These are phyloP conservation scores for Cicer yamashitae DNA, from an alignment of 306 rosid genomes.

Conservation along the genomic window DNA sequence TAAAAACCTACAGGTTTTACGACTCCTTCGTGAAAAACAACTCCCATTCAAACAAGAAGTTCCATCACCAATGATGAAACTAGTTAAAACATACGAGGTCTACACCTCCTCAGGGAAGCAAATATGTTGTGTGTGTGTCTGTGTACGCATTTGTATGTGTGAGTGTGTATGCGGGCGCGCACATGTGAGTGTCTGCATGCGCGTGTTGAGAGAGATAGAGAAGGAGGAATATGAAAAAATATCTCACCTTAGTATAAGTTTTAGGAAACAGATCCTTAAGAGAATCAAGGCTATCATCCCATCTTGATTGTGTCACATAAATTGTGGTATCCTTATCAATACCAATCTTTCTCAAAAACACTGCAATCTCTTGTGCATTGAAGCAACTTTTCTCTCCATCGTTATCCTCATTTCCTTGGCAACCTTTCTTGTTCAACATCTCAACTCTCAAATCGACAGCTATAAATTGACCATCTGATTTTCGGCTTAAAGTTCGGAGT, in stretches of 20 bases:
- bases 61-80: no score
- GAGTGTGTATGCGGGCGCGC: background rate
- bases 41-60: no score
- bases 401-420: conserved; percentile 70
- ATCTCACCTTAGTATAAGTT: conserved; percentile 84
- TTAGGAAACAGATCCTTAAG: conserved; percentile 91
- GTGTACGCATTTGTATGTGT: no score
- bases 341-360: conserved; percentile 81
- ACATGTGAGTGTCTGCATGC: background rate
- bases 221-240: conserved; percentile 17
- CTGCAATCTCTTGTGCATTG: conserved; percentile 76
- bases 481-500: conserved; percentile 83
- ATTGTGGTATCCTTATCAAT: conserved; percentile 86
- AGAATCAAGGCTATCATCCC: conserved; percentile 86
- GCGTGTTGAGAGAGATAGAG: background rate
- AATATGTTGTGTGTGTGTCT: background rate
- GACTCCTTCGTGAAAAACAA: no score
- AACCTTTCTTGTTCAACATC: conserved; percentile 77
- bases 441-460: conserved; percentile 91
- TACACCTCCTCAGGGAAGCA: background rate
- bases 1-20: no score
- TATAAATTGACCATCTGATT: conserved; percentile 81
- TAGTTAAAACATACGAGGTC: no score
- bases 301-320: conserved; percentile 89
- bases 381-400: conserved; percentile 79